A percentile compares a stretch with the other conserved stretches of the same genome.
phyloP scores from a whole-genome alignment of 305 asterid genomes.

The Fraxinus dipetala region DNA sequence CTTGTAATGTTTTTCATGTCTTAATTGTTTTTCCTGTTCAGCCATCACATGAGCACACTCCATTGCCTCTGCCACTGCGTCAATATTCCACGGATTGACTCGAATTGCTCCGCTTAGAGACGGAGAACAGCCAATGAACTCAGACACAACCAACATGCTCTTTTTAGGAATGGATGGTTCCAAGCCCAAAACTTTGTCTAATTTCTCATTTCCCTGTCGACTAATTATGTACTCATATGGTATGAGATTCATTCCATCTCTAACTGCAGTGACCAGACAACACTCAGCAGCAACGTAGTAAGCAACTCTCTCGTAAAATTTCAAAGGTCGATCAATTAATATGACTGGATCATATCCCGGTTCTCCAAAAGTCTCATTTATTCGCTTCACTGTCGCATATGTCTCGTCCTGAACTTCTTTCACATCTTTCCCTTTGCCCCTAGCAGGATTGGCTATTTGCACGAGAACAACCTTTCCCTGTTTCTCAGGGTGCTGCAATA shows the following conservation, averaged over 20 bases:
- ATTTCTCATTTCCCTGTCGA: constrained; percentile 48
- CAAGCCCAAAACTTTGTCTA: constrained; percentile 39
- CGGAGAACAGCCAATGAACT: constrained; percentile 56
- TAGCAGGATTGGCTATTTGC: constrained; percentile 56
- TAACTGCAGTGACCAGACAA: constrained; percentile 55
- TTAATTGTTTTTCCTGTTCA: constrained; percentile 45
- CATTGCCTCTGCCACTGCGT: constrained; percentile 52
- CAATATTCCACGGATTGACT: constrained; percentile 55
- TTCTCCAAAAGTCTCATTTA: constrained; percentile 43
- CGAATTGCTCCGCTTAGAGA: constrained; percentile 54
- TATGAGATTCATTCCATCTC: constrained; percentile 62
- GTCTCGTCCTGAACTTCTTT: constrained; percentile 53
- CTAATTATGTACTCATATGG: constrained; percentile 53
- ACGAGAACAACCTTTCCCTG: constrained; percentile 52
- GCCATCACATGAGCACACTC: constrained; percentile 46
- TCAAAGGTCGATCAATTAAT: constrained; percentile 45
- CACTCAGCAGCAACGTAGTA: constrained; percentile 54
- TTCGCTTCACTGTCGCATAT: constrained; percentile 42
- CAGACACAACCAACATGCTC: constrained; percentile 52
- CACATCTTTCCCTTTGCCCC: constrained; percentile 52
- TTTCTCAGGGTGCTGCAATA: constrained; percentile 46
- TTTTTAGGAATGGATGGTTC: constrained; percentile 34
- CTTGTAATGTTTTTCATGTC: constrained; percentile 53
- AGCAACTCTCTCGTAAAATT: constrained; percentile 49
- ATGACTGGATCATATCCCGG: constrained; percentile 53